A percentile compares a stretch with the other conserved stretches of the same genome.
phyloP scores from a whole-genome alignment of 805 yeast genomes.

The Candida cerambycidarum region DNA sequence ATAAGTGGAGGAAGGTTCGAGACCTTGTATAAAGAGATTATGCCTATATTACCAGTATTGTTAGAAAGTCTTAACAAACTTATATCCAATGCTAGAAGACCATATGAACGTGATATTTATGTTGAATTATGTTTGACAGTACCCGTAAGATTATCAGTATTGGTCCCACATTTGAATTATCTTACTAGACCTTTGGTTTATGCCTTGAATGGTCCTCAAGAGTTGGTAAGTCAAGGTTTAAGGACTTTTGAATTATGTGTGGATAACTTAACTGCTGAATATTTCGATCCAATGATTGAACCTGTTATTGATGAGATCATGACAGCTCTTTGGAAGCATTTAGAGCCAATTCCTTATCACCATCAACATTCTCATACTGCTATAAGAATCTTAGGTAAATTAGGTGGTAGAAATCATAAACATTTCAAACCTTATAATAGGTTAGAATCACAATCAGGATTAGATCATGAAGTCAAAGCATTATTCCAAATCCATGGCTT shows the following conservation, averaged over 20 bases:
- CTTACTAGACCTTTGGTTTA: constrained; percentile 88
- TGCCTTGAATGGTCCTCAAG: constrained; percentile 88
- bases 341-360: constrained; percentile 89
- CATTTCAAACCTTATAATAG: constrained; percentile 76
- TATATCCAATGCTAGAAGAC: constrained; percentile 77
- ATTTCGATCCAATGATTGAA: constrained; percentile 94
- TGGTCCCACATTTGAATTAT: constrained; percentile 88
- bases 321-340: constrained; percentile 87
- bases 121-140: constrained; percentile 94
- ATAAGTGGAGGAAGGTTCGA: constrained; percentile 98
- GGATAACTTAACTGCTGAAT: constrained; percentile 93
- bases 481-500: constrained; percentile 72
- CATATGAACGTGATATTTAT: constrained; percentile 89
- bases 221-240: constrained; percentile 89
- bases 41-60: constrained; percentile 85
- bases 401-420: constrained; percentile 93
- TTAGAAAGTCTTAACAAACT: constrained; percentile 82
- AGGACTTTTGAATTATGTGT: constrained; percentile 94
- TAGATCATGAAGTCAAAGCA: constrained; percentile 72
- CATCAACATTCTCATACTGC: constrained; percentile 96
- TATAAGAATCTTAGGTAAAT: constrained; percentile 85
- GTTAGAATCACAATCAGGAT: constrained; percentile 50
- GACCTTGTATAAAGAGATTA: constrained; percentile 84
- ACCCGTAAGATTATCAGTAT: constrained; percentile 89
- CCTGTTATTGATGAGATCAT: constrained; percentile 94